Base-by-base conservation (phyloP, 495 filamentous ascomycete species). In the Penicillium parvum region DNA sequence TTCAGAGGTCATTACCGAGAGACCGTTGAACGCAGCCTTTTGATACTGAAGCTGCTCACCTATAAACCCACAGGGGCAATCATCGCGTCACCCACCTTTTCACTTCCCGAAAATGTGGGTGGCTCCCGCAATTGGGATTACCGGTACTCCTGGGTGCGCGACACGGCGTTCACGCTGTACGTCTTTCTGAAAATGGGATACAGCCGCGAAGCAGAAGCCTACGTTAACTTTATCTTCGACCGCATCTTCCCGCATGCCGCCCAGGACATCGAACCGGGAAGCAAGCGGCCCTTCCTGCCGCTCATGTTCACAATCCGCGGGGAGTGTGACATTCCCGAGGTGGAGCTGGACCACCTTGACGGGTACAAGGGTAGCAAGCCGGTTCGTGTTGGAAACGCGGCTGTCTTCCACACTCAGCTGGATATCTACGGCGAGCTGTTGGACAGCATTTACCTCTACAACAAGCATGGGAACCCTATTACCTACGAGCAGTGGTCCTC, bases 221-320 rank as follows among this genome's bases (percentile, higher is more conserved):
- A 86, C 55, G 84, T 86, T 72, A 70, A 72, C 32, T 88, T 86
- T 60, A 85, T 88, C 51, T 83, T 76, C 58, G 79, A 82, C 40
- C 76, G 81, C 12, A 74, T 86, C 40, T 66, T 75, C 40, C 65
- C 63, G 7, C 54, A 63, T 35, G 46, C 58, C 1, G 42, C 49
- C 65, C 73, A 26, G 53, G 72, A 40, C 43, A 57, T 22, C 14
- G 66, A 47, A 64, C 74, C 43, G 60, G 77, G 40, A 63, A 45
- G 47, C 36, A 58, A 59, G 17, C 48, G 55, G 7, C 64, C 62
- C 1, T 64, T 78, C n/a, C 62, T 88, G 4, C 83, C 84, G 11
- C 85, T 88, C 53, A 88, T 88, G 83, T 86, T 86, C 48, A 84
- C 80, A 10, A 86, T 88, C 49, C 71, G 76, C 6, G 84, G 84